A percentile compares a stretch with the other conserved stretches of the same genome.
Conservation (phyloP, 306 rosid genomes). For the Corylus americana region DNA sequence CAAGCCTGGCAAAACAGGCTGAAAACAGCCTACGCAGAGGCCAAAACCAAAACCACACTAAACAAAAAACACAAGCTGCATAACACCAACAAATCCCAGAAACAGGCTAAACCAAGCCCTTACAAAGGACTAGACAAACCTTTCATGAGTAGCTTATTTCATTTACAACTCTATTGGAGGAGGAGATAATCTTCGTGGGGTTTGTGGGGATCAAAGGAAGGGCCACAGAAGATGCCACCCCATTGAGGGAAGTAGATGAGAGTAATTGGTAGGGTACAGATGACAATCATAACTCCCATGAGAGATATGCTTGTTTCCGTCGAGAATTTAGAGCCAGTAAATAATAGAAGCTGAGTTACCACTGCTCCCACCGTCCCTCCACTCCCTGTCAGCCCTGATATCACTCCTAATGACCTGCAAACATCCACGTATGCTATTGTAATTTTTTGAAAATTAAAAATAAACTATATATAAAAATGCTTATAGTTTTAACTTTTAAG, state of each 20-base stretch:
- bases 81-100: no score
- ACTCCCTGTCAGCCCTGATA: slow-evolving; percentile 68
- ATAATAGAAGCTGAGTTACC: slow-evolving; percentile 47
- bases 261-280: slow-evolving; percentile 43
- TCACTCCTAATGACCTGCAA: slow-evolving; percentile 61
- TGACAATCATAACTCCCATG: slow-evolving; percentile 48
- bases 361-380: slow-evolving; percentile 65
- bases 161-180: slow-evolving; percentile 14
- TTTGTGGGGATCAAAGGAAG: slow-evolving; percentile 22
- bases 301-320: slow-evolving; percentile 56
- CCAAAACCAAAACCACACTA: no score
- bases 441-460: no score
- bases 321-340: slow-evolving; percentile 41
- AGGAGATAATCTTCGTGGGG: slow-evolving; percentile 21
- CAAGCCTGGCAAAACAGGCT: no score
- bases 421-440: background rate
- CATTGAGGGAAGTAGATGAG: slow-evolving; percentile 46
- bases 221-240: slow-evolving; percentile 62
- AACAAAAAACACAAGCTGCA: no score
- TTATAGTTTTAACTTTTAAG: no score
- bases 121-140: no score
- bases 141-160: no score
- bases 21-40: no score
- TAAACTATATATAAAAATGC: no score
- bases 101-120: no score